Percentiles rank a stretch among this genome's conserved stretches.
These are phyloP conservation scores for Coccomyxa sp. DNA, from an alignment of 139 green algal species.

Conservation along the genomic window DNA sequence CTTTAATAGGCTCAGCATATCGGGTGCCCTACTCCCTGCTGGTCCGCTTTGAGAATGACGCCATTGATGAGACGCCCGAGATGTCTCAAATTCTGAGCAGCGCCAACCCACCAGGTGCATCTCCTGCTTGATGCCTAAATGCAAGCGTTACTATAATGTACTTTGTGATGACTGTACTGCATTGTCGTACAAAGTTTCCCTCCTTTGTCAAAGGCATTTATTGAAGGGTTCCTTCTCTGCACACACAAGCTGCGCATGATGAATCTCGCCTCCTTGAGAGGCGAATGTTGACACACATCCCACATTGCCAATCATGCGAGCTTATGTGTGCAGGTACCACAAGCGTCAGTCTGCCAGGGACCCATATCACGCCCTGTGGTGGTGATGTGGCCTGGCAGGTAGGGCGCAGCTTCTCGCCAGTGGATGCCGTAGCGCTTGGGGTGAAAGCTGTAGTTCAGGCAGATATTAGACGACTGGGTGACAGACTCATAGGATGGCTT, in stretches of 20 bases:
- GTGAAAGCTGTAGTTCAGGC: constrained; percentile 12
- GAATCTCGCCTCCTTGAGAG: too few relatives aligned
- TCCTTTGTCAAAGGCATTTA: too few relatives aligned
- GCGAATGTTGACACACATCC: too few relatives aligned
- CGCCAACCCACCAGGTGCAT: not conserved
- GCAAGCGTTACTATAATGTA: too few relatives aligned
- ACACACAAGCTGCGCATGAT: too few relatives aligned
- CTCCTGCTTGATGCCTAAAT: not conserved
- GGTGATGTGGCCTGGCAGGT: constrained; percentile 18
- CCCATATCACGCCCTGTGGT: constrained; percentile 49
- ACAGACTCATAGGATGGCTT: constrained; percentile 23
- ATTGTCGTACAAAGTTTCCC: too few relatives aligned
- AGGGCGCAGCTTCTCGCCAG: constrained; percentile 12
- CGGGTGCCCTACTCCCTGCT: constrained; percentile 34
- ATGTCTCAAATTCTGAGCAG: constrained; percentile 22
- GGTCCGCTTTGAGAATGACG: constrained; percentile 47
- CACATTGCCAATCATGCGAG: too few relatives aligned
- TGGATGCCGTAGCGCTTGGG: constrained; percentile 14
- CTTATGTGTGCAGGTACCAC: not conserved
- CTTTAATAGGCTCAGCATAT: constrained; percentile 36
- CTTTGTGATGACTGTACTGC: too few relatives aligned
- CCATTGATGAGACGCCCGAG: constrained; percentile 51
- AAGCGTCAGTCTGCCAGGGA: constrained; percentile 33
- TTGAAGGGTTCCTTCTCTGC: too few relatives aligned
- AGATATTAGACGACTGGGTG: constrained; percentile 18